A percentile compares a stretch with the other conserved stretches of the same genome.
phyloP scores from a whole-genome alignment of 1,284 basidiomycete species.

The Thecaphora thlaspeos region DNA sequence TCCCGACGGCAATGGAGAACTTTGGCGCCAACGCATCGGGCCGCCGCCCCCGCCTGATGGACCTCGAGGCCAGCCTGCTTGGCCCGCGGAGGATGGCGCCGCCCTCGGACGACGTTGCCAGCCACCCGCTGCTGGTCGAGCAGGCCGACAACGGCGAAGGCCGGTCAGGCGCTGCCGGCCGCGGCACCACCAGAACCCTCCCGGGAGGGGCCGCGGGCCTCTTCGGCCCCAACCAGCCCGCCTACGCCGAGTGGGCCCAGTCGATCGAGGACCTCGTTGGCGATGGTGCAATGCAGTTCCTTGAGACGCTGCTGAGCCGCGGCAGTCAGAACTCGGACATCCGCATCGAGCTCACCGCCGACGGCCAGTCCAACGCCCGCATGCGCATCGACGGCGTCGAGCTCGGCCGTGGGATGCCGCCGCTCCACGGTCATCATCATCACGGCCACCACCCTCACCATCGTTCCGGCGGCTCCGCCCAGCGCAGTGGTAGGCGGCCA shows the following conservation, averaged over 20 bases:
- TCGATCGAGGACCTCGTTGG: slow-evolving; percentile 81
- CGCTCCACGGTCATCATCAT: too few relatives aligned
- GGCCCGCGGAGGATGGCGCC: slow-evolving; percentile 21
- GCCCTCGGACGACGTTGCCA: slow-evolving; percentile 58
- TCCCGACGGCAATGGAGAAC: slow-evolving; percentile 23
- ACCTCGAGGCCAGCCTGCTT: slow-evolving; percentile 31
- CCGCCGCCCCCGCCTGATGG: slow-evolving; percentile 29
- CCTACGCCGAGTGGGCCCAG: slow-evolving; percentile 62
- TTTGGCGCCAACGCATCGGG: slow-evolving; percentile 14
- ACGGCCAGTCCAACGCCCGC: slow-evolving; percentile 24
- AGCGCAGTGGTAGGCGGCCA: slow-evolving; percentile 3
- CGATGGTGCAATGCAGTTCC: slow-evolving; percentile 74
- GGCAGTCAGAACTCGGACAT: slow-evolving; percentile 35
- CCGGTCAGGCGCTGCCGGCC: slow-evolving; percentile 10
- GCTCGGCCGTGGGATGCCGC: slow-evolving; percentile 8
- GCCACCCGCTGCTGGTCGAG: slow-evolving; percentile 80
- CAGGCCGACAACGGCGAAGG: slow-evolving; percentile 23
- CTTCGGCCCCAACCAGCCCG: too few relatives aligned
- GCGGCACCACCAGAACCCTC: too few relatives aligned
- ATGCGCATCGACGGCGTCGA: slow-evolving; percentile 43
- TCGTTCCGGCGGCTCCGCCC: background rate
- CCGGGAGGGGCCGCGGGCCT: too few relatives aligned
- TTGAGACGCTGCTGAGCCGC: slow-evolving; percentile 70
- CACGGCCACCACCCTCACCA: slow-evolving; percentile 22
- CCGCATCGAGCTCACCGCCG: slow-evolving; percentile 45